Evolutionary conservation across 2,329 filamentous ascomycete genomes (phyloP).

Genomic region (Penicillium decumbens): DNA sequence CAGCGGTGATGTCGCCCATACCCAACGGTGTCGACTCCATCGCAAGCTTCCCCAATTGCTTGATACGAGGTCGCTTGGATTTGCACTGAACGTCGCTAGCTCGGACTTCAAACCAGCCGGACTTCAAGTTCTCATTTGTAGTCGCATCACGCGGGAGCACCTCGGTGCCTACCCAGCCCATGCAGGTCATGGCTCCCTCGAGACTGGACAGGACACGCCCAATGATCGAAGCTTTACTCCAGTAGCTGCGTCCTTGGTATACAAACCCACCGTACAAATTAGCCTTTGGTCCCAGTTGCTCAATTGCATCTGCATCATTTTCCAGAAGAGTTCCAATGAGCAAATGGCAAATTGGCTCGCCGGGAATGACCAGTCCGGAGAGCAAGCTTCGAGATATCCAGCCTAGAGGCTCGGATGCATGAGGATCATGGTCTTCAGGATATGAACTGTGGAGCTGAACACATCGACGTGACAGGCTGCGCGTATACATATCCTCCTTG

Average conservation of each 20-base stretch:
- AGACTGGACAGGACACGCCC: conserved; percentile 50
- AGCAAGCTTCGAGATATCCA: conserved; percentile 56
- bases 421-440: conserved; percentile 9
- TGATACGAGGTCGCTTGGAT: conserved; percentile 41
- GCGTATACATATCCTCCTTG: conserved; percentile 31
- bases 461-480: conserved; percentile 26
- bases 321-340: conserved; percentile 55
- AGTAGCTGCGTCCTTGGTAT: conserved; percentile 49
- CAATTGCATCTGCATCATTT: conserved; percentile 49
- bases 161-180: conserved; percentile 52
- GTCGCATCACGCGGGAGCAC: conserved; percentile 37
- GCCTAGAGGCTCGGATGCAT: conserved; percentile 40
- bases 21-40: conserved; percentile 41
- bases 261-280: conserved; percentile 55
- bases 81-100: conserved; percentile 30
- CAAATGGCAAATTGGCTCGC: conserved; percentile 51
- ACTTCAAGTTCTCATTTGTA: conserved; percentile 26
- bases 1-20: conserved; percentile 34
- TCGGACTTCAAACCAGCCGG: conserved; percentile 50
- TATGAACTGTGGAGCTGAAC: conserved; percentile 25
- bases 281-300: conserved; percentile 47
- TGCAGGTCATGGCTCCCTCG: conserved; percentile 46
- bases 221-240: conserved; percentile 55
- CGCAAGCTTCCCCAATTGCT: conserved; percentile 38
- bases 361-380: conserved; percentile 52